phyloP scores from a whole-genome alignment of 371 early-diverging fungal genomes.

The Amoeboradix gromovi region DNA sequence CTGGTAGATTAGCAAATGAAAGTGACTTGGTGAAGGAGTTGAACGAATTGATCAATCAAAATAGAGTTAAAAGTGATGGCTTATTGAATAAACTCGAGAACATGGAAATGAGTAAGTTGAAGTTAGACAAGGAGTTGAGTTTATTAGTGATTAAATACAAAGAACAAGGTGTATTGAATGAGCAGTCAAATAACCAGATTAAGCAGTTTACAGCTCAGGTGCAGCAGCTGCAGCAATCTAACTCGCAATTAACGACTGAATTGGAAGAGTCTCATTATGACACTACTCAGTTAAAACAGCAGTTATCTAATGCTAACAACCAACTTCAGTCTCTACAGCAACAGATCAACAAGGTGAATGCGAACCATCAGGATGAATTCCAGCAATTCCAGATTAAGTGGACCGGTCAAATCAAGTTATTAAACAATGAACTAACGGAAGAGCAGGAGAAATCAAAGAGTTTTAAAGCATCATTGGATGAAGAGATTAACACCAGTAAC shows the following conservation, averaged over 20 bases:
- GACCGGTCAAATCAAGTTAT: not conserved
- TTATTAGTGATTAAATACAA: conserved; percentile 8
- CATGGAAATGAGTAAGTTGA: conserved; percentile 23
- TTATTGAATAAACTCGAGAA: conserved; percentile 21
- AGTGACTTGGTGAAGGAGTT: conserved; percentile 16
- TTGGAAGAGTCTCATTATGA: not conserved
- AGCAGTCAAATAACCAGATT: conserved; percentile 21
- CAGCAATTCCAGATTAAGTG: not conserved
- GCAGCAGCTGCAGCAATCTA: not conserved
- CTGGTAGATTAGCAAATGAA: conserved; percentile 16
- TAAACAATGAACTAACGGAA: not conserved
- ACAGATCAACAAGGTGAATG: not conserved
- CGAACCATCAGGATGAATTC: not conserved
- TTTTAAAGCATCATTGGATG: not conserved
- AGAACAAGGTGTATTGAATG: conserved; percentile 6
- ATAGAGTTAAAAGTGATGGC: conserved; percentile 23
- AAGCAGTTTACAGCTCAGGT: not conserved
- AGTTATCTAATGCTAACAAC: not conserved
- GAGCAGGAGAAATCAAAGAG: not conserved
- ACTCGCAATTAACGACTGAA: not conserved
- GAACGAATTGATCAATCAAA: conserved; percentile 19
- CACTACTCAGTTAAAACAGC: not conserved
- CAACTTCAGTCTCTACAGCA: not conserved
- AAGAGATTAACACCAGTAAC: not conserved
- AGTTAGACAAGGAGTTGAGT: conserved; percentile 29